phyloP scores from a whole-genome alignment of 306 rosid species.

The Trifolium subterraneum region DNA sequence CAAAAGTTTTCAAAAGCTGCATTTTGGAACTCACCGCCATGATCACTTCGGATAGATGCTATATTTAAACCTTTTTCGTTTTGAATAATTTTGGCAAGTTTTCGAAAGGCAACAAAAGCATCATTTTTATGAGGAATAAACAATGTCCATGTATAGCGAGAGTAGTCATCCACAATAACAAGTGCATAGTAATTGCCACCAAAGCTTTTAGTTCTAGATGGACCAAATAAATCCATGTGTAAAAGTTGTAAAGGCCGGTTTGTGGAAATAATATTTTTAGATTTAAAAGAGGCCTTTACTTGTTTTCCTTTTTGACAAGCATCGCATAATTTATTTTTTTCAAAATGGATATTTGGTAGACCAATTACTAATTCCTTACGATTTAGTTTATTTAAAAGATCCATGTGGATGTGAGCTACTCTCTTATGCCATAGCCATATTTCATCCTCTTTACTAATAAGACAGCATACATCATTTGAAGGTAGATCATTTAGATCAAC shows the following conservation, averaged over 20 bases:
- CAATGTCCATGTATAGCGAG: neutral
- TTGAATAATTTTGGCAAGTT: too few relatives aligned
- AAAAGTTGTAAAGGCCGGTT: too few relatives aligned
- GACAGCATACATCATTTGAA: neutral
- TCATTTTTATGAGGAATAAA: too few relatives aligned
- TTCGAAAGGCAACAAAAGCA: too few relatives aligned
- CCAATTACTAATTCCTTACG: neutral
- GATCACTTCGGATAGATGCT: neutral
- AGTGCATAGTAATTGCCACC: neutral
- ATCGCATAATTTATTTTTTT: too few relatives aligned
- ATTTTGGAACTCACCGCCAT: too few relatives aligned
- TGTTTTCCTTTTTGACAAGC: too few relatives aligned
- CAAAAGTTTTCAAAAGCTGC: too few relatives aligned
- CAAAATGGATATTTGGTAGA: neutral
- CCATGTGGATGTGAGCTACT: neutral
- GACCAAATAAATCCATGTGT: too few relatives aligned
- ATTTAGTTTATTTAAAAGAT: neutral
- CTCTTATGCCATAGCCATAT: neutral
- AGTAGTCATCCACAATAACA: neutral
- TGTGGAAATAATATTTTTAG: too few relatives aligned
- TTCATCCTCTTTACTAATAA: neutral
- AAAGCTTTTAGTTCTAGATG: neutral
- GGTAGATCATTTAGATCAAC: neutral
- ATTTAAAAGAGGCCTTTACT: too few relatives aligned
- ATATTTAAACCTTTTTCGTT: too few relatives aligned